Conservation (phyloP, 2,329 filamentous ascomycete species). For the Sarocladium kiliense region DNA sequence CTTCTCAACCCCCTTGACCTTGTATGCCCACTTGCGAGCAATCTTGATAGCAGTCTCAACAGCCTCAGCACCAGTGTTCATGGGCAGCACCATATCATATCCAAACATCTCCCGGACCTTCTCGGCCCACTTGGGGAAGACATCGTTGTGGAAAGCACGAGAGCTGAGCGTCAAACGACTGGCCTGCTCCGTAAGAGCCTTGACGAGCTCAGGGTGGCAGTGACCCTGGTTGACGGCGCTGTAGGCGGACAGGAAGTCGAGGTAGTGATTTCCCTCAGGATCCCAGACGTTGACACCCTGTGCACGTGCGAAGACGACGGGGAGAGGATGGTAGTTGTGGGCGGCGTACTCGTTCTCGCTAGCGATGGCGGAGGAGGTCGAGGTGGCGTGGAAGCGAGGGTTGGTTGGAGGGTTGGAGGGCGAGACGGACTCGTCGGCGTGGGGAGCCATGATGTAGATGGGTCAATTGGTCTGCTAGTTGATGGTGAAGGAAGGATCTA, state of each 20-base stretch:
- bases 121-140: slow-evolving; percentile 92
- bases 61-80: slow-evolving; percentile 97
- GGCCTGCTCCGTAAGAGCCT: slow-evolving; percentile 84
- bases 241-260: slow-evolving; percentile 98
- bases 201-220: slow-evolving; percentile 93
- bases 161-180: slow-evolving; percentile 86
- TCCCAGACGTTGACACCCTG: slow-evolving; percentile 91
- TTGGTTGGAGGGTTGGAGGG: slow-evolving; percentile 24
- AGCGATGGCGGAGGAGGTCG: slow-evolving; percentile 73
- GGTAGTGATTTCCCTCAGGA: slow-evolving; percentile 89
- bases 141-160: slow-evolving; percentile 95
- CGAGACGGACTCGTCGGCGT: slow-evolving; percentile 40
- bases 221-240: slow-evolving; percentile 97
- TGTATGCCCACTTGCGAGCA: slow-evolving; percentile 96
- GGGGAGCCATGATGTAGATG: slow-evolving; percentile 48
- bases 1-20: slow-evolving; percentile 83
- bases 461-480: slow-evolving; percentile 10
- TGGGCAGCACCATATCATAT: slow-evolving; percentile 96
- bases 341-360: slow-evolving; percentile 81
- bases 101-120: slow-evolving; percentile 86
- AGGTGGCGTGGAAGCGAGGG: slow-evolving; percentile 65
- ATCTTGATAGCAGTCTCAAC: slow-evolving; percentile 96
- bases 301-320: slow-evolving; percentile 85
- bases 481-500: neutral
- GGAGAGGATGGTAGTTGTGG: slow-evolving; percentile 98